Evolutionary conservation across 148 eudicot species (phyloP), one percentile per base, ranked within the genome.

Genomic region (Rhododendron griersonianum): DNA sequence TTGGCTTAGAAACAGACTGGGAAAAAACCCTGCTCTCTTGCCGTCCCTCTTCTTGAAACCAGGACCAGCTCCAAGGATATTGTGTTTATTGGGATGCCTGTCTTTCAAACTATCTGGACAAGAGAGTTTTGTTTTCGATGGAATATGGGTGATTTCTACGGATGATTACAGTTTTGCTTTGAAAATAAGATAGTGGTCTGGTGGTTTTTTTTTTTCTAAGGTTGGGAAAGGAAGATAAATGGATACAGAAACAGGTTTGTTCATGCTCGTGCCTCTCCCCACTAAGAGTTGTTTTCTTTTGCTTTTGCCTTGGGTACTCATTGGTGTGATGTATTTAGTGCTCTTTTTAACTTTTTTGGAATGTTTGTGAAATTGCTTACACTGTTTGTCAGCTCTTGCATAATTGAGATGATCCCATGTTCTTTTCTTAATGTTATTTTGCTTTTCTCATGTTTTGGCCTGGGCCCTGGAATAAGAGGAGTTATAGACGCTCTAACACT

Each of bases 181-280:
- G 85, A 18, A 14, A 10, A 59, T 57, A 37, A 61, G 51, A 25
- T 3, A 41, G 16, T 59, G 78, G 35, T 30, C 16, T 35, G 85
- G 21, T 48, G 85, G 85, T 2, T 5, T 37, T 61, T 28, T 53
- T 5, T 51, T 53, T 37, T 23, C 2, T 8, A 5, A 71, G 63
- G 85, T 39, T 82, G 21, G 84, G 78, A 47, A 83, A 47, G 9
- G 57, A 19, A 16, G 57, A 11, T 65, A n/a, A n/a, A 65, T n/a
- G 41, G 50, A 45, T 14, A 16, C 33, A n/a, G 73, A 28, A 69
- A 28, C 41, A 61, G 75, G 78, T 69, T 47, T 28, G 44, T 7
- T 28, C 79, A 83, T 83, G 78, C 78, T 73, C 77, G 23, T 81
- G 67, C 51, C 85, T 83, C 85, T 48, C 61, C 59, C 73, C 85